Evolutionary conservation across 2,329 filamentous ascomycete species (phyloP), one percentile per base, ranked within the genome.

Genomic region (Aureobasidium sp.): DNA sequence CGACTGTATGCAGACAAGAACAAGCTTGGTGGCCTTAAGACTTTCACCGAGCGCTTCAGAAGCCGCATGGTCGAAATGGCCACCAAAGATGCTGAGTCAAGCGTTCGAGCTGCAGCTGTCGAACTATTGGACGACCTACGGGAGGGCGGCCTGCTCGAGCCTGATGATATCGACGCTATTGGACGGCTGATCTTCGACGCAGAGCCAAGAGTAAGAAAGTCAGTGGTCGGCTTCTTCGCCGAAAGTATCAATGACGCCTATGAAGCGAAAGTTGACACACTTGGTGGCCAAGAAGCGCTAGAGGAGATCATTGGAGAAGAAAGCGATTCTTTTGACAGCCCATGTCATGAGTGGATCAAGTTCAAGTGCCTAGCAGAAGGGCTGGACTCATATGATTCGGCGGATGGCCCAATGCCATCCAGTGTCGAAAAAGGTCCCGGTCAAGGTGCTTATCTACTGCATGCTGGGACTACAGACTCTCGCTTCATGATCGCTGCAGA

Each of bases 1-100:
- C 86, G 84, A 63, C 82, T 99, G 5, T 93, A 95, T 75, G 87
- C 86, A 69, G 86, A 90, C 63, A 87, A 90, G 66, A 86, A 92
- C 59, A 91, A 91, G 71, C 84, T 95, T 66, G 81, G 80, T 48
- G 83, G 84, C 1, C 79, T 99, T 59, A 89, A 91, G 63, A 90
- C 92, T 64, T 99, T 97, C 70, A 96, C 95, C 39, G 94, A 97
- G 73, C 84, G 92, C 52, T 99, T 97, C 74, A 84, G 92, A 53
- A 81, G 87, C 6, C 86, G 94, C 32, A 80, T 99, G 43, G 88
- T 97, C 29, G 94, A 99, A 76, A 97, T 99, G 79, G 92, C 92
- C 0, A 90, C 88, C 7, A 84, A 86, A 65, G 94, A 99, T 73
- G 84, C 88, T 0, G 94, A 99, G 68, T 79, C 88, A 15, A 83